These are phyloP conservation scores for Neonectria magnoliae DNA, from an alignment of 2,329 filamentous ascomycete species.

Conservation along the genomic window DNA sequence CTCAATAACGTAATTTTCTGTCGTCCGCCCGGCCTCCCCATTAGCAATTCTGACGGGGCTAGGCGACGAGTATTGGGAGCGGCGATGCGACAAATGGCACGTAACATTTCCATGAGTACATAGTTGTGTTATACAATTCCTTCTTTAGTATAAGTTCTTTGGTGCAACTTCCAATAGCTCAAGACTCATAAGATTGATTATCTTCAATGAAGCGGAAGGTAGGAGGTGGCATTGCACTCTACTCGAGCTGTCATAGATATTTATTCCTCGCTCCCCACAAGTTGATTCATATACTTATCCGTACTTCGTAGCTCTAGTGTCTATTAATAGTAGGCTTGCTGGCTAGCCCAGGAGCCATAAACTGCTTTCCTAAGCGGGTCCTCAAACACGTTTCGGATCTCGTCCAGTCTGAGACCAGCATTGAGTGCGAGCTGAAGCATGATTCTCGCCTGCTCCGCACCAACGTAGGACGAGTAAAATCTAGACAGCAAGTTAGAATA, in stretches of 20 bases:
- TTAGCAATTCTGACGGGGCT: not conserved
- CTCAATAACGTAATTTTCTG: not conserved
- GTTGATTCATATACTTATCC: not conserved
- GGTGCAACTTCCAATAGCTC: not conserved
- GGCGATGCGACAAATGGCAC: not conserved
- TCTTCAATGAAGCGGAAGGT: fast-evolving
- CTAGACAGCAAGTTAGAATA: slow-evolving; percentile 9
- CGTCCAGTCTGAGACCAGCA: slow-evolving; percentile 41
- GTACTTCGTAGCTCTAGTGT: too few species aligned
- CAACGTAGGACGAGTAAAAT: slow-evolving; percentile 43
- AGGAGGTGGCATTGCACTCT: not conserved
- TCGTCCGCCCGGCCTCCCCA: not conserved
- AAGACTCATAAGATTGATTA: not conserved
- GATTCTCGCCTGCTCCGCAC: slow-evolving; percentile 44
- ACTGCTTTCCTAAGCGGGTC: slow-evolving; percentile 24
- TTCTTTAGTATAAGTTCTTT: not conserved
- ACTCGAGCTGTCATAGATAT: not conserved
- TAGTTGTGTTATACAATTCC: not conserved
- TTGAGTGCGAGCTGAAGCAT: slow-evolving; percentile 47
- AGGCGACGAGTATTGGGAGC: not conserved
- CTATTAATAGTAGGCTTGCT: slow-evolving; percentile 9
- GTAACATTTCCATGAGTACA: not conserved
- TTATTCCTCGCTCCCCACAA: too few species aligned
- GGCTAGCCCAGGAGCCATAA: slow-evolving; percentile 9
- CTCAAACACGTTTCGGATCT: slow-evolving; percentile 45